Evolutionary conservation across 805 yeast species (phyloP).

Genomic region (Metschnikowia baotianmanensis): DNA sequence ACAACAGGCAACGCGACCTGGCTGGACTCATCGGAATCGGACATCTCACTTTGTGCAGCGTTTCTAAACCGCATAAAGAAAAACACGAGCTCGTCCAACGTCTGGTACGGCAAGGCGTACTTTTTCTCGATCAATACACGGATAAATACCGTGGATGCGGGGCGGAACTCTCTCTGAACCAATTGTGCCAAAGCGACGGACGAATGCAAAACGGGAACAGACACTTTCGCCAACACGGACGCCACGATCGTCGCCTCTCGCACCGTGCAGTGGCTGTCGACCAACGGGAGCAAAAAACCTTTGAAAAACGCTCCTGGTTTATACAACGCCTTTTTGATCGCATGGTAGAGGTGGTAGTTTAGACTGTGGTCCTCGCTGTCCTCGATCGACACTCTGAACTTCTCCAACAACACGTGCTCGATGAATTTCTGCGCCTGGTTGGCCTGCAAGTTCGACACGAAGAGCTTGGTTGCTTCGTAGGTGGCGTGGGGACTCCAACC

Average conservation of each 20-base stretch:
- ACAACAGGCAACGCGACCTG: constrained; percentile 81
- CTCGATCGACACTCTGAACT: constrained; percentile 70
- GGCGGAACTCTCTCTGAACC: constrained; percentile 74
- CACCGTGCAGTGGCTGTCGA: constrained; percentile 83
- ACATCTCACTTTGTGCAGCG: constrained; percentile 44
- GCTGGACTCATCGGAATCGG: constrained; percentile 33
- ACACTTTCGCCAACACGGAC: constrained; percentile 82
- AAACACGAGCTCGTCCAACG: constrained; percentile 89
- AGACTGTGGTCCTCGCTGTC: constrained; percentile 72
- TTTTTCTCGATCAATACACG: constrained; percentile 88
- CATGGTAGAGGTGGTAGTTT: constrained; percentile 89
- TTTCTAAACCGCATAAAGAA: constrained; percentile 89
- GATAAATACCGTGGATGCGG: constrained; percentile 88
- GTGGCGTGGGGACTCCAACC: constrained; percentile 94
- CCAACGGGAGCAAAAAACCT: constrained; percentile 90
- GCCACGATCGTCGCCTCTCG: constrained; percentile 96
- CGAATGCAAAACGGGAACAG: constrained; percentile 93
- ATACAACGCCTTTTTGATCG: constrained; percentile 88
- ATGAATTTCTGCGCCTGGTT: constrained; percentile 86
- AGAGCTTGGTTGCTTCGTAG: constrained; percentile 91
- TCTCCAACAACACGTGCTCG: constrained; percentile 61
- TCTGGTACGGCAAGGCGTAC: constrained; percentile 95
- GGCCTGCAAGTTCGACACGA: constrained; percentile 86
- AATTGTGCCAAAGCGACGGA: constrained; percentile 91
- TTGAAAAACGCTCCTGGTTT: constrained; percentile 98